Conservation (phyloP, 176 grass and related monocot genomes). For the Avena atlantica region DNA sequence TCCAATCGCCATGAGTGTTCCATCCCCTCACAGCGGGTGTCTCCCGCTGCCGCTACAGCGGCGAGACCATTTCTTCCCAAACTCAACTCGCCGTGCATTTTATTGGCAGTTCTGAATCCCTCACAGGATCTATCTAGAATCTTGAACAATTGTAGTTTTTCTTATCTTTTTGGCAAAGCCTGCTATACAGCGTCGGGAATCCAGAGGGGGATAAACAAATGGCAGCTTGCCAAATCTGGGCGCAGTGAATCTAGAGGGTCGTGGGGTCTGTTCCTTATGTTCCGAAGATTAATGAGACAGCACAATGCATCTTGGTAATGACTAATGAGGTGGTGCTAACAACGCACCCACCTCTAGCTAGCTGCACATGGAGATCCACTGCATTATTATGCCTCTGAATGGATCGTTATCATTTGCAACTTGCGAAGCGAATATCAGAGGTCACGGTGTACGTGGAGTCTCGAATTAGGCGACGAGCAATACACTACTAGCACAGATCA, state of each 20-base stretch:
- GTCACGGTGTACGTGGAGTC: slow-evolving; percentile 7
- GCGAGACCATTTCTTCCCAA: not conserved
- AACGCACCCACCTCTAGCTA: not conserved
- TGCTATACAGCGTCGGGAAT: not conserved
- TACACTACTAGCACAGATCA: not conserved
- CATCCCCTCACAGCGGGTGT: not conserved
- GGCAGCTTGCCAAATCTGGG: not conserved
- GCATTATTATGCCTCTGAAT: not conserved
- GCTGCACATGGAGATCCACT: not conserved
- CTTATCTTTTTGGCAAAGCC: not conserved
- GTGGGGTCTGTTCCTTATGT: too few relatives aligned
- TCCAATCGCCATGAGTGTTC: not conserved
- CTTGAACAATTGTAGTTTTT: too few relatives aligned
- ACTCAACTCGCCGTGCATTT: not conserved
- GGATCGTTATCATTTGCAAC: not conserved
- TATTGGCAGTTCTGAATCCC: not conserved
- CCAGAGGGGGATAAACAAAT: not conserved
- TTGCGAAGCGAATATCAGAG: not conserved
- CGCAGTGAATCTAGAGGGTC: not conserved
- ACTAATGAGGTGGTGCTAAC: not conserved
- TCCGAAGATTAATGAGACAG: too few relatives aligned
- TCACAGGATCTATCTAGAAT: not conserved
- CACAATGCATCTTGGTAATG: not conserved
- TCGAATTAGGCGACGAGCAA: not conserved
- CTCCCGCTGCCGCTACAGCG: slow-evolving; percentile 3